Conservation (phyloP, 2,329 filamentous ascomycete genomes). For the Colletotrichum somersetense region DNA sequence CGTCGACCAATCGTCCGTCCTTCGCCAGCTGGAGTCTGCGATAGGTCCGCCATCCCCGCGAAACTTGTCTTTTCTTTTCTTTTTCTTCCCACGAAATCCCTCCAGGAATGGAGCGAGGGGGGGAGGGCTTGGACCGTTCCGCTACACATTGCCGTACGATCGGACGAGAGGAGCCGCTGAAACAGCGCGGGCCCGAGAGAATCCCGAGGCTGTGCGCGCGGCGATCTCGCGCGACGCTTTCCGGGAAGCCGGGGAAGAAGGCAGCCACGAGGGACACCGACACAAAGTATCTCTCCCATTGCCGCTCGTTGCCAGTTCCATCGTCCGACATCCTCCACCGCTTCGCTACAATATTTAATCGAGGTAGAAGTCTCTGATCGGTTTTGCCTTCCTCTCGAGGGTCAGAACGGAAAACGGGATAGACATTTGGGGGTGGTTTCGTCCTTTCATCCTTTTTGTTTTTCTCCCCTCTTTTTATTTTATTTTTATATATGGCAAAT, state of each 20-base stretch:
- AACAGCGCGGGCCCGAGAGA: constrained; percentile 29
- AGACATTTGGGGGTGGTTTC: constrained; percentile 1
- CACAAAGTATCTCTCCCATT: background rate
- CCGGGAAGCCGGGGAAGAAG: background rate
- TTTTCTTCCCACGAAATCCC: constrained; percentile 12
- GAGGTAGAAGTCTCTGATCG: constrained; percentile 14
- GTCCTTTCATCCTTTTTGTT: background rate
- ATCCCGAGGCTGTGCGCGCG: constrained; percentile 17
- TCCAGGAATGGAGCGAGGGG: background rate
- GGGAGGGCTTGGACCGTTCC: constrained; percentile 5
- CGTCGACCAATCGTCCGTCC: background rate
- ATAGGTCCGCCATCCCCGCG: background rate
- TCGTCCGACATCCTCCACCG: background rate
- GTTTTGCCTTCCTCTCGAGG: constrained; percentile 7
- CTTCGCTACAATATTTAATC: constrained; percentile 29
- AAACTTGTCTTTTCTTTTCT: constrained; percentile 6
- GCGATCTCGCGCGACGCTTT: background rate
- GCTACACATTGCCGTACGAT: constrained; percentile 10
- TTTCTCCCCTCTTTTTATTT: background rate
- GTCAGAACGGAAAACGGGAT: constrained; percentile 12
- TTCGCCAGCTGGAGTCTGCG: background rate
- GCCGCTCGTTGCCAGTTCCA: background rate
- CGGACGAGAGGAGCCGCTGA: constrained; percentile 30
- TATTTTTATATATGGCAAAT: background rate
- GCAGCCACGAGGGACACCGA: background rate